These are phyloP conservation scores for Metschnikowia gruessii DNA, from an alignment of 805 yeast species.

Conservation along the genomic window DNA sequence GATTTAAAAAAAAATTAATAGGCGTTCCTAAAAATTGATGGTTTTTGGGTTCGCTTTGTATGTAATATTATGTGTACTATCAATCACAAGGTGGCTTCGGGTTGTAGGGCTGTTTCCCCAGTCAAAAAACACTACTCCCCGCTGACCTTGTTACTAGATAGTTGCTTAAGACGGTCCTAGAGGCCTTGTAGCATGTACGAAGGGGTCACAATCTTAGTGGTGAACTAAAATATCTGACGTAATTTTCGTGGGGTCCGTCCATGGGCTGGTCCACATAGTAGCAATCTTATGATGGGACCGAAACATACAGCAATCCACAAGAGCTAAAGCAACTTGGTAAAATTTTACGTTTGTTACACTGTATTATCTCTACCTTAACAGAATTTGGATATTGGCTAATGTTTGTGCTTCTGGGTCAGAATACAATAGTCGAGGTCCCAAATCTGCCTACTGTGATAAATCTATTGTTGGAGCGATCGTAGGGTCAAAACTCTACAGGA, in stretches of 20 bases:
- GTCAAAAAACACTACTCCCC: background rate
- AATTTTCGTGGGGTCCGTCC: too few species aligned
- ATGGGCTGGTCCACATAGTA: too few species aligned
- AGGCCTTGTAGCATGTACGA: background rate
- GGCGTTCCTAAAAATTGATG: background rate
- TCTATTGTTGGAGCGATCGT: conserved; percentile 21
- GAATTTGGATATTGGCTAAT: too few species aligned
- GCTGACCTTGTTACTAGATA: background rate
- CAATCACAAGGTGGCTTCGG: background rate
- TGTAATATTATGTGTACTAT: conserved; percentile 8
- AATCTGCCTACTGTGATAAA: background rate
- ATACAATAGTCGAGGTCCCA: too few species aligned
- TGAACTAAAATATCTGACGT: too few species aligned
- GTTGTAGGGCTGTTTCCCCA: background rate
- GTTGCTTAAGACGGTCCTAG: background rate
- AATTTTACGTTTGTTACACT: too few species aligned
- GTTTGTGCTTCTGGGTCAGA: too few species aligned
- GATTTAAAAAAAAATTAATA: background rate
- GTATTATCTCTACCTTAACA: too few species aligned
- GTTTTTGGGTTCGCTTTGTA: conserved; percentile 1
- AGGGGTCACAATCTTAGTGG: too few species aligned
- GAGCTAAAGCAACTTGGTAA: too few species aligned
- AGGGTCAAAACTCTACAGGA: conserved; percentile 19
- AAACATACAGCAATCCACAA: too few species aligned
- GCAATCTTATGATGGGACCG: too few species aligned